Conservation (phyloP, 176 grass and related monocot species). For the Rhynchospora pubera region DNA sequence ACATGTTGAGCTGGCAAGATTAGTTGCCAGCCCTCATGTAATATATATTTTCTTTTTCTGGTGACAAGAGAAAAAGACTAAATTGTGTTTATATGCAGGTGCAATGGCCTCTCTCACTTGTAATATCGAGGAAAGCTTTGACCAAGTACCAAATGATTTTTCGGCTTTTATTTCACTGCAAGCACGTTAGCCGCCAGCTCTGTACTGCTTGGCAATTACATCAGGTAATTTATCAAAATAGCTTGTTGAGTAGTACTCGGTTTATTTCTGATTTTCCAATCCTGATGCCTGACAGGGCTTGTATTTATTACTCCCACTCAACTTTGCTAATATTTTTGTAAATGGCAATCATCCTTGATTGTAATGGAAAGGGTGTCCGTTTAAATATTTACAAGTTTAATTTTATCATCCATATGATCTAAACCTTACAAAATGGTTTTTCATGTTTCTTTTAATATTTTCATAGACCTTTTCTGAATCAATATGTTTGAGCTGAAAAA, state of each 20-base stretch:
- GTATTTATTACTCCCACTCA: conserved; percentile 30
- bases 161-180: conserved; percentile 94
- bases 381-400: background rate
- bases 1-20: background rate
- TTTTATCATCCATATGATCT: background rate
- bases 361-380: background rate
- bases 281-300: background rate
- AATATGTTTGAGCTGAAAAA: background rate
- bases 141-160: conserved; percentile 95
- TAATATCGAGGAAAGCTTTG: conserved; percentile 93
- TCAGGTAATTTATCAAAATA: conserved; percentile 42
- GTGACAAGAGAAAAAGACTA: background rate
- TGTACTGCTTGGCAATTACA: conserved; percentile 95
- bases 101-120: conserved; percentile 93
- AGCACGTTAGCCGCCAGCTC: conserved; percentile 82
- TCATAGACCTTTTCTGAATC: background rate
- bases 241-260: background rate
- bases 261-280: background rate
- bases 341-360: background rate
- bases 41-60: background rate
- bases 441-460: background rate
- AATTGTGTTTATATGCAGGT: conserved; percentile 42
- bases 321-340: background rate
- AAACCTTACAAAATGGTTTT: background rate
- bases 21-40: background rate